Evolutionary conservation across 805 yeast species (phyloP), one percentile per base, ranked within the genome.

Genomic region (Blastobotrys attinorum): DNA sequence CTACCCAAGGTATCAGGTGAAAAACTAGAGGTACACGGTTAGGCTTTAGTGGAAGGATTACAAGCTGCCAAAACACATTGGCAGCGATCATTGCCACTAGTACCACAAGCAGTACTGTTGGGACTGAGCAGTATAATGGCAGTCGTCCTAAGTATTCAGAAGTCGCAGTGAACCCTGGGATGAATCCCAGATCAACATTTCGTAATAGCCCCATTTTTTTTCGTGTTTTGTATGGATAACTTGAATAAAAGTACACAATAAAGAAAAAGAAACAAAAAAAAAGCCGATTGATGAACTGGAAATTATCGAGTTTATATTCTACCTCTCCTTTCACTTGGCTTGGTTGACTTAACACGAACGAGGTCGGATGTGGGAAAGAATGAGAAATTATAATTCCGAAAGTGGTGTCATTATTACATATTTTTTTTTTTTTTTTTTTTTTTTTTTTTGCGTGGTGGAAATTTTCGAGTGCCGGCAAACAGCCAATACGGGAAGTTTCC

Each of bases 1-100:
- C 98, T 37, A 90, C 70, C 95, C 97, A 88, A 23, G 98, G 98
- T 48, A 92, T 71, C 83, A 88, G 81, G 69, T 92, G 81, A 58
- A 84, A 86, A 2, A 87, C 97, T 52, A 90, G 60, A 2, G 98
- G 98, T 8, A 79, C 95, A 44, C 95, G 72, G 64, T 87, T 95
- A 8, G 67, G 67, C 50, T 59, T 57, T 27, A 52, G 13, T 20
- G 51, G 15, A 8, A 50, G 44, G 45, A 61, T 57, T 18, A 61
- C 46, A 16, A 62, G 46, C 59, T 67, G 72, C 38, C 45, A 32
- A 15, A 60, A 46, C 22, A 58, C 59, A 46, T 66, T 67, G 39
- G 56, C 34, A 7, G 55, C 49, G 22, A 63, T 43, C 3, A 48
- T 13, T 16, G 45, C 44, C 16, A 48, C 48, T 11, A 57, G 23